These are phyloP conservation scores for Tetrapyrgos nigripes DNA, from an alignment of 1,284 basidiomycete genomes.

Conservation along the genomic window DNA sequence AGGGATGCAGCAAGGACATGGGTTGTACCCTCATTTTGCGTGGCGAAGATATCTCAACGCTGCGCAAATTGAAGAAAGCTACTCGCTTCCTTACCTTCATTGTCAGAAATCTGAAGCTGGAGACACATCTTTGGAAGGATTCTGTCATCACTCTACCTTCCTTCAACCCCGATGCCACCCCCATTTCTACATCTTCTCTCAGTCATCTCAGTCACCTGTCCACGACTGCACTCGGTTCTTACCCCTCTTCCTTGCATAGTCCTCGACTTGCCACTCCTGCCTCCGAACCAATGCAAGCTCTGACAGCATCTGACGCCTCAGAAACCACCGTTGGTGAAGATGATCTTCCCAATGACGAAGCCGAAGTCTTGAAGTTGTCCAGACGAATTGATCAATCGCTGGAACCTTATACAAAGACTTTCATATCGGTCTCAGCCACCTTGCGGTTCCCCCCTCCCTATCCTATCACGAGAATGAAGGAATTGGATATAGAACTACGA, in stretches of 20 bases:
- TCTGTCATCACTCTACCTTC: constrained; percentile 84
- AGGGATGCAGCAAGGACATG: constrained; percentile 91
- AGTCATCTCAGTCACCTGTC: constrained; percentile 28
- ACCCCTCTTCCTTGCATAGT: constrained; percentile 38
- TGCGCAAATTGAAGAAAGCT: constrained; percentile 91
- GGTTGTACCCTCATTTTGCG: constrained; percentile 94
- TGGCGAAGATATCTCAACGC: constrained; percentile 83
- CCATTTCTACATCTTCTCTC: constrained; percentile 42
- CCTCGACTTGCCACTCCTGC: constrained; percentile 37
- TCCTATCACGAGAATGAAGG: constrained; percentile 86
- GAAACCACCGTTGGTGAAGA: constrained; percentile 41
- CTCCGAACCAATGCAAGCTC: constrained; percentile 13
- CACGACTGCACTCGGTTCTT: constrained; percentile 27
- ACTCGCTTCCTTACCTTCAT: constrained; percentile 92
- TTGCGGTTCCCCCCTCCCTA: constrained; percentile 90
- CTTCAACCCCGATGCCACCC: constrained; percentile 69
- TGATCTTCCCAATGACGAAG: constrained; percentile 72
- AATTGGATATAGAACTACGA: constrained; percentile 78
- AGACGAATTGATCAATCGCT: constrained; percentile 80
- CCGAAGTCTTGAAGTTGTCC: constrained; percentile 70
- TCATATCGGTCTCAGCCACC: constrained; percentile 91
- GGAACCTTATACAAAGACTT: constrained; percentile 82
- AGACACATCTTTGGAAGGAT: constrained; percentile 95
- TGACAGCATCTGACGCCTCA: constrained; percentile 20
- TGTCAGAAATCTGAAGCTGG: constrained; percentile 91